These are phyloP conservation scores for Benincasa hispida DNA, from an alignment of 306 rosid species.

Conservation along the genomic window DNA sequence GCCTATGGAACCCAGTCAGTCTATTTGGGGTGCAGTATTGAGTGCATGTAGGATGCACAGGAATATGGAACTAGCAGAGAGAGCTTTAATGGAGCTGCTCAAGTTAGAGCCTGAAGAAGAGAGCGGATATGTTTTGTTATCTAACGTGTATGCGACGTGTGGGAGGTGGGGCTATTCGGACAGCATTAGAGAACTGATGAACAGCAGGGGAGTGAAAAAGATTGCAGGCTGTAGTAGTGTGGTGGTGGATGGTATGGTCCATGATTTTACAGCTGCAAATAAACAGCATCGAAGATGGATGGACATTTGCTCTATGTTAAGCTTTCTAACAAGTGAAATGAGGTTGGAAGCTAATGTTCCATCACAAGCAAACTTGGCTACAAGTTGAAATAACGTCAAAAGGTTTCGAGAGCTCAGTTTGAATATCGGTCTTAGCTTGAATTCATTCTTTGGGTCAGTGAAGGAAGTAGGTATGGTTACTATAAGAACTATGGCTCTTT, in stretches of 20 bases:
- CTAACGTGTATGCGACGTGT: conserved; percentile 37
- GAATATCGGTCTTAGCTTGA: background rate
- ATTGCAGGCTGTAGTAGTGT: conserved; percentile 34
- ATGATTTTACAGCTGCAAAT: conserved; percentile 32
- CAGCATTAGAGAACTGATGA: conserved; percentile 33
- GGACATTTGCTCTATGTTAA: conserved; percentile 22
- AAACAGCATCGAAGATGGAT: conserved; percentile 32
- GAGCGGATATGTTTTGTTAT: conserved; percentile 39
- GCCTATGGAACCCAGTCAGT: conserved; percentile 36
- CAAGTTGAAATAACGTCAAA: background rate
- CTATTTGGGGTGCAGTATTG: conserved; percentile 40
- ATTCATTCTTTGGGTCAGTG: background rate
- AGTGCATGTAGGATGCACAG: conserved; percentile 42
- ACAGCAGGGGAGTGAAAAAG: conserved; percentile 39
- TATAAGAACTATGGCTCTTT: background rate
- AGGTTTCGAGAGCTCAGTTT: background rate
- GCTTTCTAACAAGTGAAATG: conserved; percentile 24
- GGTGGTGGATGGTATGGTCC: conserved; percentile 24
- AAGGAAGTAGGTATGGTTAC: background rate
- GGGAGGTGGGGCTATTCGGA: conserved; percentile 37
- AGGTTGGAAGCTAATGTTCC: conserved; percentile 8
- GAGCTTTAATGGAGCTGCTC: conserved; percentile 30
- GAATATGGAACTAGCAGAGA: conserved; percentile 30
- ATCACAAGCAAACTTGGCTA: background rate
- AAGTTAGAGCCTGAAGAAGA: conserved; percentile 35